phyloP scores from a whole-genome alignment of 768 basidiomycete species.

The Tylopilus plumbeoviolaceoides region DNA sequence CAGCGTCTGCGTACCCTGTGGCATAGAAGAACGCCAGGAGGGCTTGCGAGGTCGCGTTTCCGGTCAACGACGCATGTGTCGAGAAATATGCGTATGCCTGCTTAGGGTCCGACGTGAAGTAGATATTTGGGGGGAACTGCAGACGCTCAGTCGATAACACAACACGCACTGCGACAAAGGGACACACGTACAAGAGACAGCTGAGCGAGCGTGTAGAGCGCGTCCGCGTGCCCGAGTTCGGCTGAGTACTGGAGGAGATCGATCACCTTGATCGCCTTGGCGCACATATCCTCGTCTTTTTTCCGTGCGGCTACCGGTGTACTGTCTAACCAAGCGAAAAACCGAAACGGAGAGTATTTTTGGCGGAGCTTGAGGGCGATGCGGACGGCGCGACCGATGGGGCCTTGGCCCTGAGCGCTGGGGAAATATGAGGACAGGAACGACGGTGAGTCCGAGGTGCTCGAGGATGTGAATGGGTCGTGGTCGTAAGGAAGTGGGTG shows the following conservation, averaged over 20 bases:
- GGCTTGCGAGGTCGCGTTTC: slow-evolving; percentile 85
- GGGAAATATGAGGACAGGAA: slow-evolving; percentile 66
- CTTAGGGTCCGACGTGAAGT: slow-evolving; percentile 59
- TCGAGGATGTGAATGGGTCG: slow-evolving; percentile 38
- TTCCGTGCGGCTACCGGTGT: slow-evolving; percentile 42
- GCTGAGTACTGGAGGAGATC: slow-evolving; percentile 79
- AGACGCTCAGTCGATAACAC: neutral
- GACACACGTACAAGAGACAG: slow-evolving; percentile 56
- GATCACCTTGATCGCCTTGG: slow-evolving; percentile 76
- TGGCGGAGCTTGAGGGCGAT: slow-evolving; percentile 65
- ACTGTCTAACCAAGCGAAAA: slow-evolving; percentile 40
- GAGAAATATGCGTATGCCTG: slow-evolving; percentile 62
- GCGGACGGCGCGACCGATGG: slow-evolving; percentile 64
- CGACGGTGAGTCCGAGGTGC: slow-evolving; percentile 43
- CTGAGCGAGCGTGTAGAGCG: slow-evolving; percentile 62
- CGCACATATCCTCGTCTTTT: slow-evolving; percentile 62
- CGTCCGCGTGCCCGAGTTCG: slow-evolving; percentile 72
- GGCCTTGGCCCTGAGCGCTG: slow-evolving; percentile 72
- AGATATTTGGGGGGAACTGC: slow-evolving; percentile 70
- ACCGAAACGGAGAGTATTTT: slow-evolving; percentile 47
- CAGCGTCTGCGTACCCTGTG: slow-evolving; percentile 70
- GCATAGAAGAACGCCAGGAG: slow-evolving; percentile 85
- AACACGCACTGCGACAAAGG: neutral
- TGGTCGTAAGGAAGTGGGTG: slow-evolving; percentile 53
- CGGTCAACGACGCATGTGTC: slow-evolving; percentile 61